phyloP scores from a whole-genome alignment of 345 rosid genomes.

The Combretum micranthum region DNA sequence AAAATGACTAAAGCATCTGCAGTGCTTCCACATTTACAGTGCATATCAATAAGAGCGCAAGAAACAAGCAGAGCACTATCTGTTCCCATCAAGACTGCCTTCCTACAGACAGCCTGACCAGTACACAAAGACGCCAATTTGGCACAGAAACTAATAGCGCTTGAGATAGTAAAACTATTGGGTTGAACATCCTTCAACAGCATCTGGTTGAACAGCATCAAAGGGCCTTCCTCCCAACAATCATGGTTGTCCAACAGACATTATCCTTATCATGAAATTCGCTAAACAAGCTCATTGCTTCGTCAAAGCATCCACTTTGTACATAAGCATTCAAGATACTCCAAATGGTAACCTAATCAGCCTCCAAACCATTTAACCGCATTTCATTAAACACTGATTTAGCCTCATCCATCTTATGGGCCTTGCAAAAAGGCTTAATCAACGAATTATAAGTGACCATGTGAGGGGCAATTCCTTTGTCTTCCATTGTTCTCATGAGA shows the following conservation, averaged over 20 bases:
- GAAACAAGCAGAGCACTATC: constrained; percentile 41
- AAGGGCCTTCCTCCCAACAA: constrained; percentile 54
- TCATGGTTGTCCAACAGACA: constrained; percentile 54
- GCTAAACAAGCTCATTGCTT: too few species aligned
- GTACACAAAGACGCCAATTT: constrained; percentile 40
- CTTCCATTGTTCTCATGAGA: too few species aligned
- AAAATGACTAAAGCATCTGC: too few species aligned
- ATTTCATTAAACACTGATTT: too few species aligned
- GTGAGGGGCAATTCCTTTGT: too few species aligned
- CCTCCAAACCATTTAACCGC: constrained; percentile 24
- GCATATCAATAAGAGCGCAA: constrained; percentile 45
- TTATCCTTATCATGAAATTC: constrained; percentile 38
- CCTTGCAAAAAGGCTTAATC: too few species aligned
- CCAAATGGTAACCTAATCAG: constrained; percentile 43
- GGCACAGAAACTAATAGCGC: constrained; percentile 54
- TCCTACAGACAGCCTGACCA: constrained; percentile 46
- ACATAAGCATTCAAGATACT: constrained; percentile 39
- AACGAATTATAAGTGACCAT: too few species aligned
- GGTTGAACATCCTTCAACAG: constrained; percentile 29
- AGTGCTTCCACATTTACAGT: constrained; percentile 56
- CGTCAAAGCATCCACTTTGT: constrained; percentile 22
- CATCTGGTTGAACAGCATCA: constrained; percentile 37
- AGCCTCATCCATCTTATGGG: too few species aligned
- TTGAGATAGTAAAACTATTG: constrained; percentile 35
- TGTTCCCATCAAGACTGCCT: constrained; percentile 35